Percentiles rank a stretch among this genome's conserved stretches.
phyloP scores from a whole-genome alignment of 306 rosid genomes.

The Cyclanthera cordifolia region DNA sequence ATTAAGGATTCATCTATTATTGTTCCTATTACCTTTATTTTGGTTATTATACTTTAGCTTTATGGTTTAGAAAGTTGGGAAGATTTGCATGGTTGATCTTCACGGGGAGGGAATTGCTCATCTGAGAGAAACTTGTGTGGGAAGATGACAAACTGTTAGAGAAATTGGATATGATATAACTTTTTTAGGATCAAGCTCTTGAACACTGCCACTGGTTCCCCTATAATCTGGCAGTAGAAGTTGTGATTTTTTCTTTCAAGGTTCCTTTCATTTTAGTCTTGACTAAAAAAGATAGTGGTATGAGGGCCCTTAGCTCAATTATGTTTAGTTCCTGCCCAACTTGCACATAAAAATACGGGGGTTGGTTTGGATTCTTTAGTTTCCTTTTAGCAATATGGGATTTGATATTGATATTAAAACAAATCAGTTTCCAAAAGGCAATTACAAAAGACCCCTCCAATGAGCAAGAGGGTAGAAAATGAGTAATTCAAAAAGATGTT shows the following conservation, averaged over 20 bases:
- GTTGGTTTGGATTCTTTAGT: background rate
- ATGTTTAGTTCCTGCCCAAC: background rate
- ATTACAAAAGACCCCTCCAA: no score
- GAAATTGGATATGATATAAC: background rate
- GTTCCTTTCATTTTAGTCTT: background rate
- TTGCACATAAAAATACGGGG: background rate
- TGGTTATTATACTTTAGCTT: background rate
- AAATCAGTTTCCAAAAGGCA: background rate
- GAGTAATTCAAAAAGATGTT: no score
- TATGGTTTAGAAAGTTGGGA: background rate
- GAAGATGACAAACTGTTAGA: background rate
- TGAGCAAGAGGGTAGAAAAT: no score
- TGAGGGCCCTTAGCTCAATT: background rate
- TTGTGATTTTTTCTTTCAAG: background rate
- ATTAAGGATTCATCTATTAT: background rate
- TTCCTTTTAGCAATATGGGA: background rate
- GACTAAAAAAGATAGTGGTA: background rate
- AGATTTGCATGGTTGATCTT: background rate
- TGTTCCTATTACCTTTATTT: background rate
- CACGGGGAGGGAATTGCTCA: background rate
- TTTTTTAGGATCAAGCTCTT: background rate
- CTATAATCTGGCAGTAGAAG: background rate
- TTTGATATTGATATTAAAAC: background rate
- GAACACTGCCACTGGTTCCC: background rate
- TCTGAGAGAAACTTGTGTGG: conserved; percentile 2